Evolutionary conservation across 352 stramenopile species (phyloP), one percentile per base, ranked within the genome.

Genomic region (Aphanomyces stellatus): DNA sequence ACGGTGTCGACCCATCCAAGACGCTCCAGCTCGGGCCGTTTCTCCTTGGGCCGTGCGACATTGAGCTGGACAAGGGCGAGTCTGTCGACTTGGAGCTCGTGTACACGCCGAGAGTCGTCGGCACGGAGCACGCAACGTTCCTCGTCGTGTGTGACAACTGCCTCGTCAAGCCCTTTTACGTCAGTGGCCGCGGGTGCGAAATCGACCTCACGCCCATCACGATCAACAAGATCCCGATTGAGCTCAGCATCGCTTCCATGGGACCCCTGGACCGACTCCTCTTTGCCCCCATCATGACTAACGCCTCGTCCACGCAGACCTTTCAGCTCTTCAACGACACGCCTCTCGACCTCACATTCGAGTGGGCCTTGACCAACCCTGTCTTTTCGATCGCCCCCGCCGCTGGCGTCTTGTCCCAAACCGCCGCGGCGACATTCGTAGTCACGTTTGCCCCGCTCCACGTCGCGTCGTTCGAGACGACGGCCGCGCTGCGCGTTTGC

Each of bases 111-210:
- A 82, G 69, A 0, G 71, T 71, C n/a, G 69, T 88, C 30, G 81
- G 82, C 17, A 79, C 89, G 31, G 70, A 84, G 51, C 74, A 78
- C 15, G 75, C 80, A 33, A 79, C 82, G 34, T 86, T 93, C 51
- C 76, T 90, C 24, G 78, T 93, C 72, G 81, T 93, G 25, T 93
- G 82, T 57, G 81, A 93, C 75, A 93, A 93, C 62, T 90, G 82
- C 53, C 74, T 93, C 31, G 82, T 91, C 37, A 81, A 78, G 4
- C 69, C 83, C 0, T 91, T 91, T 42, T 77, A 90, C 51, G 59
- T 93, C 13, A 72, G 80, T 5, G 85, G 85, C 10, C 78, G 80
- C 6, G 77, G 82, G 1, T 91, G 79, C 57, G 77, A 91, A 60
- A 78, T 93, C 2, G 76, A 91, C 27, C 27, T 93, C 13, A 72